Conservation (phyloP, 2,329 filamentous ascomycete species). For the Venturia effusa region DNA sequence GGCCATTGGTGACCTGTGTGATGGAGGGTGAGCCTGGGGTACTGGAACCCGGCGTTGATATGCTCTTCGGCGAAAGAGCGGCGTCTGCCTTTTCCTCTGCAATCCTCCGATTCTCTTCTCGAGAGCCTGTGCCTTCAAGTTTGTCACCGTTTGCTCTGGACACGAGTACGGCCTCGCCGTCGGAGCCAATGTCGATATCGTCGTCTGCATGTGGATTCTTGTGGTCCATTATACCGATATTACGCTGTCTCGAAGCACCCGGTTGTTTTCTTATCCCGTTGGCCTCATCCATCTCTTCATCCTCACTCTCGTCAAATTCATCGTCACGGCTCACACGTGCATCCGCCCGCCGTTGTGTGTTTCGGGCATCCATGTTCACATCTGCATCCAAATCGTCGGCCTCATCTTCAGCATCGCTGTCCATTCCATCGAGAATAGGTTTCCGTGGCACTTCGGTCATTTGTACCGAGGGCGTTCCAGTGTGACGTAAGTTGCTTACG, state of each 20-base stretch:
- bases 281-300: constrained; percentile 65
- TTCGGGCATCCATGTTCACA: constrained; percentile 70
- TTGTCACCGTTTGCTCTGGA: background rate
- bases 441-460: constrained; percentile 53
- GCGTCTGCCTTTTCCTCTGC: constrained; percentile 9
- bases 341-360: constrained; percentile 74
- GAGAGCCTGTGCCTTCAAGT: background rate
- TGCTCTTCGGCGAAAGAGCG: constrained; percentile 5
- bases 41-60: constrained; percentile 4
- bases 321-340: constrained; percentile 64
- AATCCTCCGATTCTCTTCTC: constrained; percentile 9
- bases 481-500: constrained; percentile 55
- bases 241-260: constrained; percentile 36
- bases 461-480: constrained; percentile 52
- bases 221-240: constrained; percentile 46
- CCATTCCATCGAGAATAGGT: constrained; percentile 45
- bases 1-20: background rate
- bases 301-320: constrained; percentile 75
- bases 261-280: constrained; percentile 59
- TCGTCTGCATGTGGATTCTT: constrained; percentile 42
- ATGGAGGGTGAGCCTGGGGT: background rate
- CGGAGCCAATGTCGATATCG: constrained; percentile 31
- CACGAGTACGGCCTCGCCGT: constrained; percentile 7
- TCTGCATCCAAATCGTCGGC: constrained; percentile 68
- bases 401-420: constrained; percentile 54